These are phyloP conservation scores for Magnolia sinica DNA, from an alignment of 164 flowering plant species.

Conservation along the genomic window DNA sequence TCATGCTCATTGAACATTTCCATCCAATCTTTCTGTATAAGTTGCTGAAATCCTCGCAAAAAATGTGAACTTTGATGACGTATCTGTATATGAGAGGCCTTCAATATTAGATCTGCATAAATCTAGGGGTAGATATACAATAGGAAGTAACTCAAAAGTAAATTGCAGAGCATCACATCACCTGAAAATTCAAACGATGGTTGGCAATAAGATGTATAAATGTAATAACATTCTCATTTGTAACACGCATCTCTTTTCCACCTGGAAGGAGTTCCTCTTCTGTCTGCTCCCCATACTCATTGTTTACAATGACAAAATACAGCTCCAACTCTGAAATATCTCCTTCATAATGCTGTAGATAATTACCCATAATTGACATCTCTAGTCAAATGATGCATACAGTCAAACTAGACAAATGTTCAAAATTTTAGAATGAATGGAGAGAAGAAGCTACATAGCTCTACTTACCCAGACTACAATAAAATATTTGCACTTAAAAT, in stretches of 20 bases:
- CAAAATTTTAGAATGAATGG: not conserved
- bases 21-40: constrained; percentile 87
- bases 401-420: not conserved
- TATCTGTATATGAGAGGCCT: constrained; percentile 42
- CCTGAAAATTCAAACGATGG: constrained; percentile 89
- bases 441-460: not conserved
- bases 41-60: constrained; percentile 90
- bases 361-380: not conserved
- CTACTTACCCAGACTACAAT: no score
- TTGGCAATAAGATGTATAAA: constrained; percentile 88
- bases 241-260: constrained; percentile 76
- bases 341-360: constrained; percentile 75
- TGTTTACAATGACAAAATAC: constrained; percentile 87
- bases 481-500: no score
- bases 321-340: constrained; percentile 77
- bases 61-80: constrained; percentile 94
- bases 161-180: constrained; percentile 13
- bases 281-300: constrained; percentile 96
- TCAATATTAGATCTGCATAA: not conserved
- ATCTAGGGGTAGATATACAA: not conserved
- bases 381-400: not conserved
- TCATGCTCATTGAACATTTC: constrained; percentile 98
- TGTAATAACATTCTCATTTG: constrained; percentile 84
- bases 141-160: not conserved
- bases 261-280: constrained; percentile 87